Evolutionary conservation across 2,329 filamentous ascomycete genomes (phyloP).

Genomic region (Gyromitra esculenta): DNA sequence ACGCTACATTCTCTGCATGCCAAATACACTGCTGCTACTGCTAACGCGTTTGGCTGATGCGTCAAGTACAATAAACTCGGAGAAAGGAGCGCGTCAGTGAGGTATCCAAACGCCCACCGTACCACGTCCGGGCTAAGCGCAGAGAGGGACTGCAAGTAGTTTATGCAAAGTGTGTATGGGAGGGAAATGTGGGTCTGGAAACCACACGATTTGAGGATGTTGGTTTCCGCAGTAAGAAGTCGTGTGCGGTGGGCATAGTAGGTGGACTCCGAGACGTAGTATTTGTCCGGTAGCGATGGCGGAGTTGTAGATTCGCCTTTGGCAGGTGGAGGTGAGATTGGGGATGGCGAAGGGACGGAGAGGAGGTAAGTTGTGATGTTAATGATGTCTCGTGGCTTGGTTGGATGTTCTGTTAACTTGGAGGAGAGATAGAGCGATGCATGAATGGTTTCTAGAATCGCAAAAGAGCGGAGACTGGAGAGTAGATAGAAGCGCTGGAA

Average conservation of each 20-base stretch:
- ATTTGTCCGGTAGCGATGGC: conserved; percentile 61
- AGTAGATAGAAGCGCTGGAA: conserved; percentile 56
- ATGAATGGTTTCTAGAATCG: conserved; percentile 77
- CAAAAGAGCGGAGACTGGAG: conserved; percentile 45
- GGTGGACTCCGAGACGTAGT: conserved; percentile 77
- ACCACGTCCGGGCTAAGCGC: conserved; percentile 70
- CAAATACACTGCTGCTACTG: conserved; percentile 89
- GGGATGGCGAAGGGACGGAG: conserved; percentile 69
- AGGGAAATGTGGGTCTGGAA: conserved; percentile 87
- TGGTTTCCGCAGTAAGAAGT: conserved; percentile 78
- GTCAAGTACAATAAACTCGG: conserved; percentile 91
- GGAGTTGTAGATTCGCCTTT: conserved; percentile 57
- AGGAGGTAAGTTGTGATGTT: conserved; percentile 86
- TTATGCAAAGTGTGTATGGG: conserved; percentile 86
- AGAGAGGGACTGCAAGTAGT: conserved; percentile 89
- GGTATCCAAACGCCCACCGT: conserved; percentile 74
- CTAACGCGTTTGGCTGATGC: conserved; percentile 85
- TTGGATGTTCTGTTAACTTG: conserved; percentile 81
- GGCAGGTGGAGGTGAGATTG: conserved; percentile 61
- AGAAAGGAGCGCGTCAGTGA: conserved; percentile 86
- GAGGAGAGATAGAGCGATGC: conserved; percentile 81
- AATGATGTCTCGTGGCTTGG: conserved; percentile 79
- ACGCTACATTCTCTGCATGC: conserved; percentile 79
- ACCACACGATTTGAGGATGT: conserved; percentile 77
- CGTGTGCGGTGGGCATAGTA: conserved; percentile 73